Evolutionary conservation across 192 early-diverging fungal genomes (phyloP).

Genomic region (Podila minutissima): DNA sequence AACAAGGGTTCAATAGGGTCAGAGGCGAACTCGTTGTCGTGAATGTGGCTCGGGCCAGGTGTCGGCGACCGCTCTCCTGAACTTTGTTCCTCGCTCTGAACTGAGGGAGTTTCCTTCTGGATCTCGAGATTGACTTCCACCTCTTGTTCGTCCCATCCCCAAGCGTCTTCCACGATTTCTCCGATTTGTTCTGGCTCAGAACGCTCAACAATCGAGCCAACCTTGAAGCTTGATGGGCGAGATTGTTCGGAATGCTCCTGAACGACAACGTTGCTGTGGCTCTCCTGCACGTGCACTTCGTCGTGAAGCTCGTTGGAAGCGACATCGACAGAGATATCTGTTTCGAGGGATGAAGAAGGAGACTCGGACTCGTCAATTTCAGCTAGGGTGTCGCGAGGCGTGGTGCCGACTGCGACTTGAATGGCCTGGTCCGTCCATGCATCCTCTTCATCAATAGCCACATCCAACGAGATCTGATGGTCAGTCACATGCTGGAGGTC

Average conservation of each 20-base stretch:
- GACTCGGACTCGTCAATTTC: neutral
- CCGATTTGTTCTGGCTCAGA: neutral
- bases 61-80: neutral
- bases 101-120: slow-evolving; percentile 3
- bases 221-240: neutral
- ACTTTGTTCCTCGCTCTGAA: neutral
- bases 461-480: neutral
- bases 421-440: slow-evolving; percentile 12
- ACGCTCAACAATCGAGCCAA: slow-evolving; percentile 5
- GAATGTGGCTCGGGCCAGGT: neutral
- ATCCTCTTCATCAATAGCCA: neutral
- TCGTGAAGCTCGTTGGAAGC: no score
- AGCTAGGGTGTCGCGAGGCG: neutral
- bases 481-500: neutral
- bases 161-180: slow-evolving; percentile 19
- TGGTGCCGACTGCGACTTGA: neutral
- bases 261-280: no score
- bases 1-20: neutral
- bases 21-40: neutral
- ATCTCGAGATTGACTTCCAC: slow-evolving; percentile 9
- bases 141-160: slow-evolving; percentile 46
- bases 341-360: neutral
- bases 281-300: no score
- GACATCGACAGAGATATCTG: no score
- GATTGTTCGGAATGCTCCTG: no score